These are phyloP conservation scores for Tephrocybe sp. DNA, from an alignment of 768 basidiomycete species.

Conservation along the genomic window DNA sequence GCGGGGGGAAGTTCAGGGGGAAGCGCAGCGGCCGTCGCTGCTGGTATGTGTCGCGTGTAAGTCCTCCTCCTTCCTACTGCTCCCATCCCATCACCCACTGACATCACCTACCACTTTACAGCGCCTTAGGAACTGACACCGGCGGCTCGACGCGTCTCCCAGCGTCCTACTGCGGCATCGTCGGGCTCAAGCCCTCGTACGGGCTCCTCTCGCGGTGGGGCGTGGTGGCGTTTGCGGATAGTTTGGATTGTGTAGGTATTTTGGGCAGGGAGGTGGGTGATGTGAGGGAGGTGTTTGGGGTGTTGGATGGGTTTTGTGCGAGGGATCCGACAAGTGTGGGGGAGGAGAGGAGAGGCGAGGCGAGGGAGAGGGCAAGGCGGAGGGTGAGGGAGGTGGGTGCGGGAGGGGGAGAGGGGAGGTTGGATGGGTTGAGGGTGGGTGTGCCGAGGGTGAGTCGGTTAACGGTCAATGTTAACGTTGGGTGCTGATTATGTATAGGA, in stretches of 20 bases:
- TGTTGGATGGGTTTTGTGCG: constrained; percentile 54
- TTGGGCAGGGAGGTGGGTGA: constrained; percentile 53
- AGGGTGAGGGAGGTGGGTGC: constrained; percentile 14
- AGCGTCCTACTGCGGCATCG: constrained; percentile 89
- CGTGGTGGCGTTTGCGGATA: constrained; percentile 90
- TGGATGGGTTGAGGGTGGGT: constrained; percentile 66
- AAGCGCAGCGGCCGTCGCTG: constrained; percentile 89
- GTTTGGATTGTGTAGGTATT: constrained; percentile 91
- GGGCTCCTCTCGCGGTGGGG: constrained; percentile 93
- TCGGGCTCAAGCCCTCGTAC: constrained; percentile 94
- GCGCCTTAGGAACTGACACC: constrained; percentile 92
- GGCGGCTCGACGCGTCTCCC: constrained; percentile 93
- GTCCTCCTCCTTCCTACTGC: constrained; percentile 24
- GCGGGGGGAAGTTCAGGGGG: constrained; percentile 96
- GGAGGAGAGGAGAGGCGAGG: constrained; percentile 27
- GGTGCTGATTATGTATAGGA: constrained; percentile 40
- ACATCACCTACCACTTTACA: constrained; percentile 25
- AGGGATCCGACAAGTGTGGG: constrained; percentile 75
- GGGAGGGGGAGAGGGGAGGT: constrained; percentile 1
- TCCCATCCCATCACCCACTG: background rate
- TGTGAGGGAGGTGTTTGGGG: constrained; percentile 64
- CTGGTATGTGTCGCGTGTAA: constrained; percentile 80
- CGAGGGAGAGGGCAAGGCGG: constrained; percentile 12
- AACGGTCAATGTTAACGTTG: background rate
- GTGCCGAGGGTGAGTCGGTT: constrained; percentile 57